These are phyloP conservation scores for Cudoniella acicularis DNA, from an alignment of 495 filamentous ascomycete species.

Conservation along the genomic window DNA sequence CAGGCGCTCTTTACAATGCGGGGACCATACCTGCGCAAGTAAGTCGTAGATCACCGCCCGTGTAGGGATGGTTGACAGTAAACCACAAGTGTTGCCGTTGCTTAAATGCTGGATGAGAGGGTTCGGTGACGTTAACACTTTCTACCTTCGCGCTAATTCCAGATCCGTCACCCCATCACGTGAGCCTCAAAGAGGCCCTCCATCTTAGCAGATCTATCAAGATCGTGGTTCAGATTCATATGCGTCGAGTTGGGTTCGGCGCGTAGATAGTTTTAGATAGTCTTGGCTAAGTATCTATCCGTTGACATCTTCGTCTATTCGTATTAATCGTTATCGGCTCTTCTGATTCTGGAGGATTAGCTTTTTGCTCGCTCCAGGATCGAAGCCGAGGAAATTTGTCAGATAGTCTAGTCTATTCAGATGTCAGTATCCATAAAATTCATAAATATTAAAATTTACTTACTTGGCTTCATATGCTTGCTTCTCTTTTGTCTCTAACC, in stretches of 20 bases:
- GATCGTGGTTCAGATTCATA: neutral
- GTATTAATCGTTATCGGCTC: neutral
- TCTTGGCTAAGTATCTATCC: neutral
- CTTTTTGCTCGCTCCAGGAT: slow-evolving; percentile 12
- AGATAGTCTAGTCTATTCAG: slow-evolving; percentile 20
- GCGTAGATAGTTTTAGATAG: neutral
- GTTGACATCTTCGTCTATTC: too few relatives aligned
- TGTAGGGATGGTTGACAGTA: neutral
- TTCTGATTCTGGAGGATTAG: slow-evolving; percentile 12
- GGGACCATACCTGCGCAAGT: neutral
- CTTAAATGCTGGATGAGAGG: neutral
- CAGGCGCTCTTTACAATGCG: neutral
- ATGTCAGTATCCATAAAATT: slow-evolving; percentile 3
- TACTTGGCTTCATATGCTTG: slow-evolving; percentile 21
- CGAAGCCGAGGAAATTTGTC: slow-evolving; percentile 19
- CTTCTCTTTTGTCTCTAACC: slow-evolving; percentile 62
- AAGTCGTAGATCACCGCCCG: neutral
- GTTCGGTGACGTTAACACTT: neutral
- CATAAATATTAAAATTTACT: neutral
- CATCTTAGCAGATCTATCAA: neutral
- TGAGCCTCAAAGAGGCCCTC: neutral
- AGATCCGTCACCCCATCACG: neutral
- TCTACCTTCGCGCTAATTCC: neutral
- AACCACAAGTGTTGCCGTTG: neutral
- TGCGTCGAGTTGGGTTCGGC: neutral